Conservation (phyloP, 345 rosid species). For the Pseudoturritis turrita region DNA sequence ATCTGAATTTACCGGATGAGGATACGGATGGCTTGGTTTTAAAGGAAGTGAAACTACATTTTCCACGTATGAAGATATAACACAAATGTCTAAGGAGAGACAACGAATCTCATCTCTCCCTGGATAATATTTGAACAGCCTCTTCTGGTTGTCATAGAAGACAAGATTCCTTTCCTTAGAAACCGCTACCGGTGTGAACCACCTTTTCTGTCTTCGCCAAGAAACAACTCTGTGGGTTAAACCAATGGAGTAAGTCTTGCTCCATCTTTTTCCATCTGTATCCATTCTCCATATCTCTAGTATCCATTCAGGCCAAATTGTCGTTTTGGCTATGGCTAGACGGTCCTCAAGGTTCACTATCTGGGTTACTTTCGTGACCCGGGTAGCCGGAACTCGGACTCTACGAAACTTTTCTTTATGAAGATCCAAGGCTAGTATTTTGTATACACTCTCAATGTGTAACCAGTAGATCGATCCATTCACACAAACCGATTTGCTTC, state of each 20-base stretch:
- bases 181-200: neutral
- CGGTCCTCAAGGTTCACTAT: neutral
- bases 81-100: neutral
- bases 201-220: neutral
- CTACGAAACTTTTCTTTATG: neutral
- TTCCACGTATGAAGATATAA: neutral
- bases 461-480: neutral
- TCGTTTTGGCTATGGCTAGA: neutral
- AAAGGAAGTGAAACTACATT: neutral
- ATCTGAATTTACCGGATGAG: neutral
- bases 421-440: neutral
- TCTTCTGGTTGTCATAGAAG: neutral
- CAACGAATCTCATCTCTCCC: neutral
- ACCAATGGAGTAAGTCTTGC: neutral
- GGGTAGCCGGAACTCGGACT: neutral
- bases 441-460: neutral
- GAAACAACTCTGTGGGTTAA: neutral
- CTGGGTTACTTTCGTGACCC: neutral
- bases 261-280: neutral
- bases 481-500: neutral
- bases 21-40: neutral
- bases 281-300: constrained; percentile 1
- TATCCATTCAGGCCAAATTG: neutral
- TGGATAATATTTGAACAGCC: constrained; percentile 2
- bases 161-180: neutral